Percentiles rank a stretch among this genome's conserved stretches.
These are phyloP conservation scores for Wickerhamiella pararugosa DNA, from an alignment of 1,139 yeast genomes.

Conservation along the genomic window DNA sequence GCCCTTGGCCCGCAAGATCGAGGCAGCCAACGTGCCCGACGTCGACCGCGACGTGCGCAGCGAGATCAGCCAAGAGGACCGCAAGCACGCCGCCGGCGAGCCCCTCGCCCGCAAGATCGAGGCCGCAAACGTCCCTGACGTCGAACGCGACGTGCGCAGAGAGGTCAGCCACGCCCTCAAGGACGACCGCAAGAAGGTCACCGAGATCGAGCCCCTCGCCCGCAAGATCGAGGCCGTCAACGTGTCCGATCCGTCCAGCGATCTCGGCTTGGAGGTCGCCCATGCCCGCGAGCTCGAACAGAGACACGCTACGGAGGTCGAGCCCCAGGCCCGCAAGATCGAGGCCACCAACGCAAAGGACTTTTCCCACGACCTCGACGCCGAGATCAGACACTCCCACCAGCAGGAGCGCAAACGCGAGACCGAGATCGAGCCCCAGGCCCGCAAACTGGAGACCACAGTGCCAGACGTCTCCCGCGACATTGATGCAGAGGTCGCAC, in stretches of 20 bases:
- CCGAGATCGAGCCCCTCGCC: constrained; percentile 56
- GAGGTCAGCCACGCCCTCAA: constrained; percentile 34
- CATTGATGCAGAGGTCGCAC: too few relatives aligned
- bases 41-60: neutral
- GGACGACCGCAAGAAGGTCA: constrained; percentile 69
- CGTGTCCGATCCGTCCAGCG: constrained; percentile 51
- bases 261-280: constrained; percentile 47
- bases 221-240: constrained; percentile 66
- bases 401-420: too few relatives aligned
- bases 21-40: neutral
- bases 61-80: too few relatives aligned
- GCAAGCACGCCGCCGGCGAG: too few relatives aligned
- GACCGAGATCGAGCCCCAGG: constrained; percentile 27
- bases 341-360: constrained; percentile 20
- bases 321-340: constrained; percentile 1
- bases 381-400: too few relatives aligned
- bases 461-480: too few relatives aligned
- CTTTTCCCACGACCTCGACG: constrained; percentile 30
- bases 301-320: constrained; percentile 44
- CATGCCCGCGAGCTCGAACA: constrained; percentile 43
- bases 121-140: too few relatives aligned
- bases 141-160: too few relatives aligned
- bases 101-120: too few relatives aligned
- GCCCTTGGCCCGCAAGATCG: neutral
- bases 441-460: too few relatives aligned